Conservation (phyloP, 1,139 yeast genomes). For the Saccharomycopsis phalli region DNA sequence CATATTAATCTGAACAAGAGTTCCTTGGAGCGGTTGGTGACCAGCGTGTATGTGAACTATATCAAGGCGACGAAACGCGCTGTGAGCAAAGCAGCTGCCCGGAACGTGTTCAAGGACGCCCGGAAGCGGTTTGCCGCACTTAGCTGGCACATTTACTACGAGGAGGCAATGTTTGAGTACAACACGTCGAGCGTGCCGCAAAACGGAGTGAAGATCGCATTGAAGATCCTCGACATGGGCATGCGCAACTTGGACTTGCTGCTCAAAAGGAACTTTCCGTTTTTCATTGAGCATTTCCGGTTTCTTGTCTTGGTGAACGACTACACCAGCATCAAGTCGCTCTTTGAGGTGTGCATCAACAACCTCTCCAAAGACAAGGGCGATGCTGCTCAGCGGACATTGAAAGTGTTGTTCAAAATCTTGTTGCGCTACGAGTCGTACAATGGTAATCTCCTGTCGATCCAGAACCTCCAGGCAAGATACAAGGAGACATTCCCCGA, state of each 20-base stretch:
- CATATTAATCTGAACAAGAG: constrained; percentile 21
- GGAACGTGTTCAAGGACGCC: constrained; percentile 52
- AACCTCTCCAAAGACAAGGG: constrained; percentile 24
- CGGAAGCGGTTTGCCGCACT: constrained; percentile 59
- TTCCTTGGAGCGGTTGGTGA: constrained; percentile 40
- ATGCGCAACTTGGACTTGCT: constrained; percentile 43
- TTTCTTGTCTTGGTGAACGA: constrained; percentile 68
- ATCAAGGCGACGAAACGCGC: constrained; percentile 49
- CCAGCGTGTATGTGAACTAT: constrained; percentile 51
- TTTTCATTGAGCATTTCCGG: constrained; percentile 60
- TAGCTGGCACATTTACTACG: constrained; percentile 71
- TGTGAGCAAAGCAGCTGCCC: constrained; percentile 22
- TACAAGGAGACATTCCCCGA: constrained; percentile 34
- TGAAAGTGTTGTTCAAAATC: constrained; percentile 37
- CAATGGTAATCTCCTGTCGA: constrained; percentile 62
- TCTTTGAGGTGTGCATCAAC: constrained; percentile 60
- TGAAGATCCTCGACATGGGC: constrained; percentile 74
- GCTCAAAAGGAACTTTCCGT: constrained; percentile 43
- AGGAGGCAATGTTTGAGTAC: constrained; percentile 77
- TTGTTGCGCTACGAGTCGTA: constrained; percentile 46
- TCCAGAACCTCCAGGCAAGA: constrained; percentile 56
- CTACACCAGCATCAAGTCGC: constrained; percentile 71
- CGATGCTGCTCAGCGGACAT: constrained; percentile 22
- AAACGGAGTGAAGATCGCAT: constrained; percentile 55
- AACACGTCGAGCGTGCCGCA: constrained; percentile 39